Base-by-base conservation (phyloP, 2,329 filamentous ascomycete species). In the Periglandula ipomoeae region DNA sequence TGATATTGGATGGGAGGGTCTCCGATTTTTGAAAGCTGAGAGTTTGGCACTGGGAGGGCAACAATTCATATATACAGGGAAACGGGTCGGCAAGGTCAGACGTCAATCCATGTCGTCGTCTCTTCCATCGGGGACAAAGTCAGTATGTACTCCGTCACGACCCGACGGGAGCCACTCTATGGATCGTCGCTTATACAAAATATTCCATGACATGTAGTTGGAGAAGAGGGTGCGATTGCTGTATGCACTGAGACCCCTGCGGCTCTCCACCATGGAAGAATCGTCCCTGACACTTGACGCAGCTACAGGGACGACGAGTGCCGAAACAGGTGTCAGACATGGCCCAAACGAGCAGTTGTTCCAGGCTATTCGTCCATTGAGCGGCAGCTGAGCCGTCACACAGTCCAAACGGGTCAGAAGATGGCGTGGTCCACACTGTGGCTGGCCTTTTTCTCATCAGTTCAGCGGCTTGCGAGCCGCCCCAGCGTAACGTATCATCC, bases 401-500 rank as follows among this genome's bases (percentile, higher is more conserved):
- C n/a, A 19, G 41, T 27, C 41, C 24, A 34, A 32, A 2, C 9
- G n/a, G 19, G 35, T 2, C 35, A 38, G n/a, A 38, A 1, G 9
- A 8, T 5, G 1, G 19, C 19, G 5, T n/a, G 5, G 10, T 39
- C 32, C 27, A 27, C 24, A 41, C 32, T 48, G 46, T 46, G 34
- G 32, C 42, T 24, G 35, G 42, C 35, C 27, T 23, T 15, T 19
- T 37, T 38, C 19, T 9, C 19, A 8, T n/a, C 35, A 20, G 17
- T 4, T n/a, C 4, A 38, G n/a, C 17, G n/a, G 13, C 35, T 20
- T 38, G 3, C 10, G 26, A 42, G 13, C 26, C 8, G 34, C 40
- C 19, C 43, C 38, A 37, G 40, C 47, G 50, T 52, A 52, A 52
- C 50, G 47, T 50, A 50, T 46, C 50, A 52, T 52, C 24, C 39